These are phyloP conservation scores for Echium plantagineum DNA, from an alignment of 257 asterid genomes.

Conservation along the genomic window DNA sequence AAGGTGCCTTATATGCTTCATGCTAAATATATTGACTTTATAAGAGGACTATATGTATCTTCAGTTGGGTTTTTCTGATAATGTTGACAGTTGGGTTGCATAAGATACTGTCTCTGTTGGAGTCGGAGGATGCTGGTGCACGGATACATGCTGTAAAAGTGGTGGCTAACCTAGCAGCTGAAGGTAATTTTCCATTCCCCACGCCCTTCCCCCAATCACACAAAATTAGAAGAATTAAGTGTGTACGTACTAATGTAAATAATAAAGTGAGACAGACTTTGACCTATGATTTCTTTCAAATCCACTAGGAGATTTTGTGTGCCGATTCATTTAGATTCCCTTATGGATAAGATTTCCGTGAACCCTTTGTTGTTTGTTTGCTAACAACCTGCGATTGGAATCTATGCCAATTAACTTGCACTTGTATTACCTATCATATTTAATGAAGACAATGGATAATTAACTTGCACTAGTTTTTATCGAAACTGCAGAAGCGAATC, in stretches of 20 bases:
- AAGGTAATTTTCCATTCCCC: slow-evolving; percentile 46
- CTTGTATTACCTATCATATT: too few species aligned
- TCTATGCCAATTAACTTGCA: too few species aligned
- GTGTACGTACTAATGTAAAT: too few species aligned
- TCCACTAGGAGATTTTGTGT: too few species aligned
- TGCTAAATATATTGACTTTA: neutral
- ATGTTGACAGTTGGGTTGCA: slow-evolving; percentile 78
- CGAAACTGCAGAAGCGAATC: slow-evolving; percentile 63
- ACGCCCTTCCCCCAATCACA: slow-evolving; percentile 7
- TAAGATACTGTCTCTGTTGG: slow-evolving; percentile 84
- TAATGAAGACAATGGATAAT: too few species aligned
- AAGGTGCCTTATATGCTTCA: slow-evolving; percentile 43
- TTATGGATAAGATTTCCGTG: too few species aligned
- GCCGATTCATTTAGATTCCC: too few species aligned
- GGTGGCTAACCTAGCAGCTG: slow-evolving; percentile 98
- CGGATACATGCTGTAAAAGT: slow-evolving; percentile 98
- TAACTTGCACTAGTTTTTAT: neutral
- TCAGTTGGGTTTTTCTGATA: neutral
- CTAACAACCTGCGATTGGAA: too few species aligned
- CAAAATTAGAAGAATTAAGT: neutral
- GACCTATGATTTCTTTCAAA: too few species aligned
- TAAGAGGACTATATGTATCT: neutral
- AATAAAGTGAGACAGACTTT: neutral
- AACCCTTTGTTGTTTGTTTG: too few species aligned
- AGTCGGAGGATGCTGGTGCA: slow-evolving; percentile 83